Percentiles rank a stretch among this genome's conserved stretches.
Evolutionary conservation across 495 filamentous ascomycete species (phyloP).

Genomic region (Neurospora sp.): DNA sequence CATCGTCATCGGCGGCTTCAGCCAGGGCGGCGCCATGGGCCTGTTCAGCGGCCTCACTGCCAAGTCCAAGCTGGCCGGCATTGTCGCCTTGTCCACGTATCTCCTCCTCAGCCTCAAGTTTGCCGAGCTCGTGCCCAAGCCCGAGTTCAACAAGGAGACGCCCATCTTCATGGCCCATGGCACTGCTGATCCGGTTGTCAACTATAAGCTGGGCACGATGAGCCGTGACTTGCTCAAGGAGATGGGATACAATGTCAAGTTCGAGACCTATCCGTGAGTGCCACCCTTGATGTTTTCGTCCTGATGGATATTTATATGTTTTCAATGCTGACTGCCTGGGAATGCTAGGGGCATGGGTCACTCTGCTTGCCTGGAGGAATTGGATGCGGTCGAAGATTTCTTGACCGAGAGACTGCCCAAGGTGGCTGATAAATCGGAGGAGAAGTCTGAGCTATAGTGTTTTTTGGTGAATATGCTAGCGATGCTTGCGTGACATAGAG

Average conservation of each 20-base stretch:
- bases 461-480: not conserved
- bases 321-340: conserved; percentile 5
- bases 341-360: conserved; percentile 53
- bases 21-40: conserved; percentile 46
- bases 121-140: conserved; percentile 50
- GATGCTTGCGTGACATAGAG: not conserved
- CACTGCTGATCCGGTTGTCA: conserved; percentile 59
- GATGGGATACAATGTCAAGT: conserved; percentile 58
- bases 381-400: conserved; percentile 75
- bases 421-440: conserved; percentile 34
- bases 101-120: conserved; percentile 66
- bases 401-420: conserved; percentile 52
- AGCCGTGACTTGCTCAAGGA: conserved; percentile 54
- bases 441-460: conserved; percentile 30
- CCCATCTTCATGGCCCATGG: conserved; percentile 87
- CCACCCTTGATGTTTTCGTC: not conserved
- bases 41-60: conserved; percentile 59
- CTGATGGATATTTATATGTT: not conserved
- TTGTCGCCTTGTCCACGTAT: conserved; percentile 79
- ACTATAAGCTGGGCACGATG: conserved; percentile 52
- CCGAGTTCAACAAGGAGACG: conserved; percentile 64
- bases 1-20: conserved; percentile 68
- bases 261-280: conserved; percentile 65
- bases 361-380: conserved; percentile 66
- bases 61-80: conserved; percentile 68